Percentiles rank a stretch among this genome's conserved stretches.
Evolutionary conservation across 75 land plant species (phyloP).

Genomic region (Selaginella tamariscina): DNA sequence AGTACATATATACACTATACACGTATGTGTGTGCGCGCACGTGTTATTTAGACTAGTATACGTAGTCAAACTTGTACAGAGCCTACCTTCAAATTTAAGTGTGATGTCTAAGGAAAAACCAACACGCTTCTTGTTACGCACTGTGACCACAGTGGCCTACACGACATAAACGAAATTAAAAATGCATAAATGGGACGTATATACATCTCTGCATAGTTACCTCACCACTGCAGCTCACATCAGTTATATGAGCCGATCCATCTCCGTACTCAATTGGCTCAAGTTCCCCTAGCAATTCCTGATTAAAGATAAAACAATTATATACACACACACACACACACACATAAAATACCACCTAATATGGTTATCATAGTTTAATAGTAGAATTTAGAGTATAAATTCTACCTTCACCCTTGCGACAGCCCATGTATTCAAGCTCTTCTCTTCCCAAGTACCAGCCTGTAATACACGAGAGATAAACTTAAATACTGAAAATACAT

Average conservation of each 20-base stretch:
- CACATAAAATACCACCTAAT: background rate
- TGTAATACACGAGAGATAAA: conserved; percentile 14
- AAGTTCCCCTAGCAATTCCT: conserved; percentile 50
- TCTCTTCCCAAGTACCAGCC: conserved; percentile 99
- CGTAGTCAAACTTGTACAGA: background rate
- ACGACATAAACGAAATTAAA: conserved; percentile 3
- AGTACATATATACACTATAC: background rate
- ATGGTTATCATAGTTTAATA: too few species aligned
- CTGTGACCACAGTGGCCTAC: conserved; percentile 75
- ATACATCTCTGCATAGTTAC: conserved; percentile 16
- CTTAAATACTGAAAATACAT: too few species aligned
- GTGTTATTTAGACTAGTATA: background rate
- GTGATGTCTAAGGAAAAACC: conserved; percentile 77
- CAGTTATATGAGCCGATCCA: conserved; percentile 57
- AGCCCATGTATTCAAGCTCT: conserved; percentile 73
- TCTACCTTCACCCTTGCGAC: conserved; percentile 55
- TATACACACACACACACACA: background rate
- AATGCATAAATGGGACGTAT: background rate
- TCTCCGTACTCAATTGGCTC: conserved; percentile 41
- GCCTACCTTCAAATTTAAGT: conserved; percentile 44
- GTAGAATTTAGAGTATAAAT: background rate
- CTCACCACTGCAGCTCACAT: conserved; percentile 74
- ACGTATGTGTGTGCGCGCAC: too few species aligned
- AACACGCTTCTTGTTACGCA: conserved; percentile 81
- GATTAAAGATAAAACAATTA: background rate